These are phyloP conservation scores for Epipyxis sp. DNA, from an alignment of 108 stramenopile genomes.

Conservation along the genomic window DNA sequence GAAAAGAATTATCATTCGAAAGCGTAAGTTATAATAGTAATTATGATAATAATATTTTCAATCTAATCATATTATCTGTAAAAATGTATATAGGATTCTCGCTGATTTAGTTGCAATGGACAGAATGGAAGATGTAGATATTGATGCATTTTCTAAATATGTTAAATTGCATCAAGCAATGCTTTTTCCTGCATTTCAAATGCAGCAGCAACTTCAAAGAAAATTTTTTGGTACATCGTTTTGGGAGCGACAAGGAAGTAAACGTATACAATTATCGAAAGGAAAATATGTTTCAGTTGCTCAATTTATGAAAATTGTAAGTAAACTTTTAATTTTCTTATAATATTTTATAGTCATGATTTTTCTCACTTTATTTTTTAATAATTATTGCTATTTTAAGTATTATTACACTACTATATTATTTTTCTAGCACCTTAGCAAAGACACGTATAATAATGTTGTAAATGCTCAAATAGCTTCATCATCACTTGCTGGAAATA, in stretches of 20 bases:
- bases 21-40: conserved; percentile 39
- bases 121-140: background rate
- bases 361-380: too few relatives aligned
- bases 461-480: too few relatives aligned
- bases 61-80: background rate
- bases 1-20: conserved; percentile 40
- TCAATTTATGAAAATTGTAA: conserved; percentile 45
- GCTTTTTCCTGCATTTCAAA: conserved; percentile 52
- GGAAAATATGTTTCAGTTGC: conserved; percentile 44
- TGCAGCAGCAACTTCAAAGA: conserved; percentile 50
- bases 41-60: background rate
- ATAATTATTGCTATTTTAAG: too few relatives aligned
- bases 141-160: conserved; percentile 50
- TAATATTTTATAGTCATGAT: too few relatives aligned
- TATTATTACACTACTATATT: too few relatives aligned
- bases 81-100: background rate
- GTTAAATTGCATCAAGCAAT: conserved; percentile 55
- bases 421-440: too few relatives aligned
- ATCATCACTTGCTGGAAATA: too few relatives aligned
- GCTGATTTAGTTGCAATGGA: background rate
- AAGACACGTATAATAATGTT: too few relatives aligned
- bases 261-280: conserved; percentile 44
- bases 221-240: conserved; percentile 48
- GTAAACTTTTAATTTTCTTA: too few relatives aligned
- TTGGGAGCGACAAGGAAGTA: conserved; percentile 44